Base-by-base conservation (phyloP, 345 rosid species). In the Clausena lansium region DNA sequence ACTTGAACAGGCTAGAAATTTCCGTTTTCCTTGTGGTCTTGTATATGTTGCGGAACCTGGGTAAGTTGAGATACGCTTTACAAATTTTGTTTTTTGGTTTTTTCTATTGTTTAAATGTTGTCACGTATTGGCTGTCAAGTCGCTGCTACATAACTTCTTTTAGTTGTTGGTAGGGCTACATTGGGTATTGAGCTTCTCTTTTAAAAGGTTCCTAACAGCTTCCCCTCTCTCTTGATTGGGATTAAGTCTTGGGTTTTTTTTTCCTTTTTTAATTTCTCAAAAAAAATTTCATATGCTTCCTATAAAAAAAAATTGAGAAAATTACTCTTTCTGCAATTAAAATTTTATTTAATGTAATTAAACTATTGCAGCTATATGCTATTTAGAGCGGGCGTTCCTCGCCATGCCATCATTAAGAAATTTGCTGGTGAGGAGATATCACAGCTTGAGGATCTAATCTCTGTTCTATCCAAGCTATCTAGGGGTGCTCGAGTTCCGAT, bases 41-140 rank as follows among this genome's bases (percentile, higher is more conserved):
- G 97, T 91, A 64, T 96, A 94, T 64, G 97, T 96, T 78, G 86
- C 99, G 66, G 94, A 94, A 72, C 94, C 97, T 73, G 99, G 99
- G 99, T 92, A 83, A 82, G 94, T 77, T 38, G 61, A 10, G 15
- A 35, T 78, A 36, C 69, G 75, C 47, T 80, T 82, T 57, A 5
- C 45, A 1, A 67, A 45, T 19, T 45, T 64, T 35, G 11, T 6
- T 57, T 7, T 30, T 58, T 11, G 74, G 25, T 67, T 60, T 25
- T 1, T 67, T 76, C 24, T 19, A 17, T 74, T 45, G 24, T 74
- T 60, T 6, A 24, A 30, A 32, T 30, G 32, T 69, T 69, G 33
- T 70, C 35, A 73, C 13, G 6, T 38, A 64, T 25, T 22, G 41
- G 50, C 27, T 17, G 20, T 19, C 57, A 52, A 52, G 20, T 73